Conservation (phyloP, 2,329 filamentous ascomycete species). For the Myriosclerotinia scirpicola region DNA sequence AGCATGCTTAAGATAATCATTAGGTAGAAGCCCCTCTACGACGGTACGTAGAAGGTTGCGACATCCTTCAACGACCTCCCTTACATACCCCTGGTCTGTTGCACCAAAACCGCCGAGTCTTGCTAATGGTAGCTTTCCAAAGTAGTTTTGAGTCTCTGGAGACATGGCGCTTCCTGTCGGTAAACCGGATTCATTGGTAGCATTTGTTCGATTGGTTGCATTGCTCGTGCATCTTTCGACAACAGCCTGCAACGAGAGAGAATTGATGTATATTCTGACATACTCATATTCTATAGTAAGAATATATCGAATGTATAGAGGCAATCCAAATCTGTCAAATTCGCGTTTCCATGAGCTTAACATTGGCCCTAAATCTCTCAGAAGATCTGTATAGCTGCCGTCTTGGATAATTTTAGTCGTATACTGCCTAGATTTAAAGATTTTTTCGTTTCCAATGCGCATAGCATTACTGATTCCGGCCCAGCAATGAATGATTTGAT, state of each 20-base stretch:
- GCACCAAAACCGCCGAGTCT: constrained; percentile 63
- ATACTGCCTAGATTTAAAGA: constrained; percentile 84
- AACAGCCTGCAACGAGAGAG: constrained; percentile 88
- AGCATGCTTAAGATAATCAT: constrained; percentile 76
- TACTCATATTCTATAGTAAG: constrained; percentile 95
- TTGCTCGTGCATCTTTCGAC: constrained; percentile 88
- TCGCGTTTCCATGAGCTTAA: constrained; percentile 77
- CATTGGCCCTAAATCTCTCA: constrained; percentile 79
- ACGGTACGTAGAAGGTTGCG: constrained; percentile 76
- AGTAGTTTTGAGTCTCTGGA: constrained; percentile 64
- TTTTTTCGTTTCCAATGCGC: constrained; percentile 82
- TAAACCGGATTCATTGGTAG: constrained; percentile 41
- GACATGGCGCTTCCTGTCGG: constrained; percentile 50
- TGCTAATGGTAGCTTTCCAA: constrained; percentile 62
- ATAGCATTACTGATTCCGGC: constrained; percentile 89
- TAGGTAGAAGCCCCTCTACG: constrained; percentile 71
- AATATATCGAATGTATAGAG: constrained; percentile 69
- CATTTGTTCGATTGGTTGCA: constrained; percentile 48
- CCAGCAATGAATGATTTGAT: constrained; percentile 83
- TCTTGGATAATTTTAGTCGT: constrained; percentile 87
- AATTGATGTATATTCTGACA: constrained; percentile 91
- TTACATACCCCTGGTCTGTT: constrained; percentile 71
- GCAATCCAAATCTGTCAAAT: constrained; percentile 74
- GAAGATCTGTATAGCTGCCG: constrained; percentile 76
- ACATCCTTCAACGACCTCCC: constrained; percentile 74